Evolutionary conservation across 1,139 yeast genomes (phyloP).

Genomic region (Saccharomycopsis hybrid): DNA sequence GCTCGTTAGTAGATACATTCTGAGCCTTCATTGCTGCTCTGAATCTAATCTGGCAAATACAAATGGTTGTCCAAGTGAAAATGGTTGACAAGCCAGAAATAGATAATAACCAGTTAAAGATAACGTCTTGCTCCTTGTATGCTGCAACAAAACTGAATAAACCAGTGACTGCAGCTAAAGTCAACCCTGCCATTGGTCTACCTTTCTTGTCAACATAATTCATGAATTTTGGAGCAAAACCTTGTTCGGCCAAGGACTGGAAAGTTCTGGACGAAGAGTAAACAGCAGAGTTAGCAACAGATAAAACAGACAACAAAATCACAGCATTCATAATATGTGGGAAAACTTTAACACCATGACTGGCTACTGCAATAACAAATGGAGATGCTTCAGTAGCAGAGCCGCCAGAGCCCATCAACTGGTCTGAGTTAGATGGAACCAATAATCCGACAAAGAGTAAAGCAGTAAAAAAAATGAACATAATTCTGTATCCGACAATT

Average conservation of each 20-base stretch:
- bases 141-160: constrained; percentile 71
- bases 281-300: constrained; percentile 72
- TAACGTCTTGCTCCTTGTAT: constrained; percentile 48
- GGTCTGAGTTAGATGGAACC: constrained; percentile 55
- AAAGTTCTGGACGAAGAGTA: constrained; percentile 78
- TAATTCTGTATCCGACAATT: constrained; percentile 68
- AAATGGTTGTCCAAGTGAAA: constrained; percentile 78
- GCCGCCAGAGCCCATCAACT: constrained; percentile 41
- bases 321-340: constrained; percentile 72
- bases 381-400: constrained; percentile 64
- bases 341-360: constrained; percentile 52
- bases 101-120: constrained; percentile 74
- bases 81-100: constrained; percentile 77
- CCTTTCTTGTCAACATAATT: constrained; percentile 72
- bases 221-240: constrained; percentile 68
- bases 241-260: constrained; percentile 75
- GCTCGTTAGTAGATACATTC: constrained; percentile 53
- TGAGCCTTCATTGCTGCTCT: constrained; percentile 57
- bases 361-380: constrained; percentile 58
- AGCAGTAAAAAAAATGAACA: constrained; percentile 56
- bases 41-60: constrained; percentile 64
- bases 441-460: constrained; percentile 56
- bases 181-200: constrained; percentile 66
- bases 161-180: constrained; percentile 51
- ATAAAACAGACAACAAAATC: constrained; percentile 59